phyloP scores from a whole-genome alignment of 2,329 filamentous ascomycete species.

The Fusarium anguioides region DNA sequence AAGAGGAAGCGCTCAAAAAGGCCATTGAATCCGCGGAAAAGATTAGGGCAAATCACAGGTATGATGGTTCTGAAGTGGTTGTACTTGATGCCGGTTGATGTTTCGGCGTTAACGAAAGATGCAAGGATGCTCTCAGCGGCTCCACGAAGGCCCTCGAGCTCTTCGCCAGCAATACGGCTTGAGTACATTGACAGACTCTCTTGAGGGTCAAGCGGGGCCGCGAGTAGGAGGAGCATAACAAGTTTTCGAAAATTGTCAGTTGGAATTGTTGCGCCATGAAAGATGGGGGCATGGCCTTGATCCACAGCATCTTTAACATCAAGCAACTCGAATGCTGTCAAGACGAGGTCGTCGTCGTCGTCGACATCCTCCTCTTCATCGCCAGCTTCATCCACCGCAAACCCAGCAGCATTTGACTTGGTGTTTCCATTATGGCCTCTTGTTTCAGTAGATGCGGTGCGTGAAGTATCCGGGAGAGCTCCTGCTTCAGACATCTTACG shows the following conservation, averaged over 20 bases:
- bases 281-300: conserved; percentile 60
- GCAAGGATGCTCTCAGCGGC: conserved; percentile 74
- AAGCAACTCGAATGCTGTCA: conserved; percentile 76
- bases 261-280: conserved; percentile 75
- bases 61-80: conserved; percentile 70
- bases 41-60: conserved; percentile 69
- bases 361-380: conserved; percentile 61
- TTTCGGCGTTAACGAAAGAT: conserved; percentile 73
- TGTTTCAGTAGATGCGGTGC: conserved; percentile 12
- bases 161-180: conserved; percentile 64
- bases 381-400: conserved; percentile 58
- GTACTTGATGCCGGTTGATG: conserved; percentile 71
- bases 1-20: conserved; percentile 83
- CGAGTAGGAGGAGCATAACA: conserved; percentile 75
- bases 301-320: conserved; percentile 72
- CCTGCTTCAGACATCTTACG: conserved; percentile 57
- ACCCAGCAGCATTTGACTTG: conserved; percentile 51
- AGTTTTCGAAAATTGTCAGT: conserved; percentile 78
- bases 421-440: conserved; percentile 4
- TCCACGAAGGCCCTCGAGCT: conserved; percentile 67
- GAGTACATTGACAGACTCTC: conserved; percentile 73
- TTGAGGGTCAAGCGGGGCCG: conserved; percentile 72
- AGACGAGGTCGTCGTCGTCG: conserved; percentile 70
- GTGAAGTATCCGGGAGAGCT: background rate
- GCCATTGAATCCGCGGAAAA: conserved; percentile 75